Evolutionary conservation across 169 alveolate species (phyloP), one percentile per base, ranked within the genome.

Genomic region (Plasmodium fragile): DNA sequence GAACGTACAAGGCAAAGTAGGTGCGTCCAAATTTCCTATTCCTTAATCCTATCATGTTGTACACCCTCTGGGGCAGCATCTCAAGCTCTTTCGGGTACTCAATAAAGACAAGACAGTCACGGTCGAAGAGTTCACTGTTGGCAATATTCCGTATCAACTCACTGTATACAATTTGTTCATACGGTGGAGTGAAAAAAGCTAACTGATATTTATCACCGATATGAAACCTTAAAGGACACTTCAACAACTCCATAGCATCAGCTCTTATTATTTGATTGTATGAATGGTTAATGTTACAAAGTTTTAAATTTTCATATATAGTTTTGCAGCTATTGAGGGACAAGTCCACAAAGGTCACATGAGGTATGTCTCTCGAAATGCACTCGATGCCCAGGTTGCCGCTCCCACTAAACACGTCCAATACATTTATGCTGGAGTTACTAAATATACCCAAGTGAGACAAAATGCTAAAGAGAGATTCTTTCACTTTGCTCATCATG

Each of bases 301-400:
- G 45, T 45, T 25, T 53, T 59, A 39, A 78, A 82, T 78, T 73
- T 28, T 55, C 83, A 83, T 70, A 52, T 32, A 96, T 97, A 59
- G 95, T 92, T 93, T 96, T 94, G 79, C 98, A 96, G 32, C 93
- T 93, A 36, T 93, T 79, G 10, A 85, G 25, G 11, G 97, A 96
- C 41, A 96, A 71, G 39, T 96, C 98, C 25, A 96, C 98, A 80
- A 96, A 96, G 16, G 98, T 96, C n/a, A 95, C 95, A 39, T 95
- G 81, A 28, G 80, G 2, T 4, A 96, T 89, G 4, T 97, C 98
- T 78, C 96, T 92, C 4, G 98, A 96, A 18, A 96, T 95, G 25
- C 98, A 96, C 75, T 96, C 98, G 39, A 96, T 84, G 53, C 98
- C 98, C 70, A 96, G 85, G n/a, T 97, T 93, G 1, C 98, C 98